Base-by-base conservation (phyloP, 148 eudicot genomes). In the Vaccinium macrocarpon region DNA sequence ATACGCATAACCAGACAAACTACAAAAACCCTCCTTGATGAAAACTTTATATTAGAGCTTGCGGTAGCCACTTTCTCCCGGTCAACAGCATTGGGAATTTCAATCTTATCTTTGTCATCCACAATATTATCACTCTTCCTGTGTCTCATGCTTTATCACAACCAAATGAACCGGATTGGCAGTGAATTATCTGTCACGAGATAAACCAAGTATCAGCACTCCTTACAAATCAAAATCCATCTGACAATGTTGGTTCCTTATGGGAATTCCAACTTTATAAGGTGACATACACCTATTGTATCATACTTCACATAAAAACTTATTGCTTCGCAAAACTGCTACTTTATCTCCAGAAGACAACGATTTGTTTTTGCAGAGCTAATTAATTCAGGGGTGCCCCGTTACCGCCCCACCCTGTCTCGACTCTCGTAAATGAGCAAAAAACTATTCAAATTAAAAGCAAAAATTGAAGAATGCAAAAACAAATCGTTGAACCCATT, bases 1-100 rank as follows among this genome's bases (percentile, higher is more conserved):
- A 91, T 70, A 50, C 98, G 93, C 29, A 89, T 27, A 66, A 55
- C 82, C 86, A 96, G 83, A 84, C 97, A 96, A 68, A 89, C 73
- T 12, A 88, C 16, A 80, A 95, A 93, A 6, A 93, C 82, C 78
- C 76, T 91, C 82, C 66, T 87, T 83, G 87, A 86, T 12, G 97
- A 89, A 74, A 78, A 48, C 88, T 13, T 81, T 88, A 8, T 32
- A 8, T 70, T 71, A 82, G 81, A 71, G 32, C 48, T 21, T 14
- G 85, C 66, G 83, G 72, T 82, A 73, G 72, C 71, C 81, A 76
- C 83, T 77, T 73, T 55, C 59, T 82, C 86, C 51, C 25, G 80
- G 74, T 84, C 79, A 11, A 78, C 66, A 46, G 87, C 27, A 38
- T 78, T 64, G 1, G 84, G 81, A 80, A 78, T 32, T 75, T 85